Evolutionary conservation across 108 stramenopile genomes (phyloP), one percentile per base, ranked within the genome.

Genomic region (Ochromonas danica): DNA sequence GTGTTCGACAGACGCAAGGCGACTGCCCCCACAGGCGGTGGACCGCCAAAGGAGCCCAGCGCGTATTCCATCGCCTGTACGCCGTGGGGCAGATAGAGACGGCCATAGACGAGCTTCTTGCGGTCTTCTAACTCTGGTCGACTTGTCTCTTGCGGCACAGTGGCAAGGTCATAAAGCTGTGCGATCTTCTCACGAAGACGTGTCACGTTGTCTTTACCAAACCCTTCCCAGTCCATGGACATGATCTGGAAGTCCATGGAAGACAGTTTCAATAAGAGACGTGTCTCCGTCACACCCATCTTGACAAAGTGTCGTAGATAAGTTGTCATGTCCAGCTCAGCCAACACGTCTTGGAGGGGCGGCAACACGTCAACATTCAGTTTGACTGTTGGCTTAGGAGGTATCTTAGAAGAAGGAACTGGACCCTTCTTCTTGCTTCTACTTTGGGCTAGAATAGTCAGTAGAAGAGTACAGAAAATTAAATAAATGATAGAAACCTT

Each of bases 271-370:
- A 75, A 41, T 22, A 75, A 41, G 3, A 57, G 43, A 3, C 72
- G 36, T 75, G 72, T 75, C 31, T 75, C 72, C 28, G 72, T 75
- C 10, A 75, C 51, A 33, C 72, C 72, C 72, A 75, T 33, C 6
- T 25, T 3, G 31, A 75, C 31, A 22, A 75, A 75, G 6, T 45
- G 17, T 27, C n/a, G 45, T 36, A 45, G 28, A 45, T 27, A 31
- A 6, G 14, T 38, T 6, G 14, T 27, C 36, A 75, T 3, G 6
- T 36, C 51, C 31, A 75, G 25, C 3, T 75, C 72, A 10, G 40
- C 40, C 72, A 75, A 75, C 17, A 75, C 31, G 6, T 75, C 40
- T 57, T 39, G 17, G 10, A 75, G 6, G 10, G 72, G 17, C 6
- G 72, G 72, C 22, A 75, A 45, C 28, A 39, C n/a, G 6, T 75